Evolutionary conservation across 192 early-diverging fungal genomes (phyloP).

Genomic region (Podochytrium sp.): DNA sequence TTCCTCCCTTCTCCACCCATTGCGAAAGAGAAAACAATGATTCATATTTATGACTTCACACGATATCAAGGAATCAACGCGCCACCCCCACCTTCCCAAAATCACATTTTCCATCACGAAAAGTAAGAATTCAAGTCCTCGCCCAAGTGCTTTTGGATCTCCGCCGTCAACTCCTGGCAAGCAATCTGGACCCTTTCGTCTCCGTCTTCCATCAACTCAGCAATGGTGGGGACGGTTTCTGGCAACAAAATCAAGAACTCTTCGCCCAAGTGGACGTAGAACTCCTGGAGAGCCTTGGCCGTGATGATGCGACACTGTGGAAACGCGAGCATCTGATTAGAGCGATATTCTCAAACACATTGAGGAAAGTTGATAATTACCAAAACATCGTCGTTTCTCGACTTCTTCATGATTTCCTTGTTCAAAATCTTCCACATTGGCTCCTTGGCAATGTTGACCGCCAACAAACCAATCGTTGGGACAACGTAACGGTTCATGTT

Average conservation of each 20-base stretch:
- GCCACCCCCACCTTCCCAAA: too few relatives aligned
- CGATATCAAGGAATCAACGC: too few relatives aligned
- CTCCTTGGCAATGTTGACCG: conserved; percentile 77
- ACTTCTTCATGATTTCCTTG: conserved; percentile 77
- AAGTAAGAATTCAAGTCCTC: conserved; percentile 57
- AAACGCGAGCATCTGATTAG: not conserved
- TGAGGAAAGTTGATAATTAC: too few relatives aligned
- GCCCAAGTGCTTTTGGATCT: conserved; percentile 90
- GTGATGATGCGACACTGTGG: conserved; percentile 64
- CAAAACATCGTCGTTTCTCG: conserved; percentile 69
- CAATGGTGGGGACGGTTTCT: conserved; percentile 92
- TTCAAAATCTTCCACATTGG: conserved; percentile 88
- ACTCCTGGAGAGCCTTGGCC: conserved; percentile 71
- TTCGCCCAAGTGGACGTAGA: conserved; percentile 89
- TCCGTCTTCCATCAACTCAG: conserved; percentile 94
- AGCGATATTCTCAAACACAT: not conserved
- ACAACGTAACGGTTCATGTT: conserved; percentile 46
- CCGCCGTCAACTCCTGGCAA: conserved; percentile 78
- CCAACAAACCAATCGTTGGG: conserved; percentile 80
- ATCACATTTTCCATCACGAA: conserved; percentile 12
- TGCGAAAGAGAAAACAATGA: too few relatives aligned
- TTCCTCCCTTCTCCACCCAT: too few relatives aligned
- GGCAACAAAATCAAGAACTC: conserved; percentile 90
- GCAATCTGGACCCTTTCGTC: conserved; percentile 81
- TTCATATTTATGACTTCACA: too few relatives aligned